Percentiles rank a stretch among this genome's conserved stretches.
These are phyloP conservation scores for Senna siamea DNA, from an alignment of 306 rosid species.

Conservation along the genomic window DNA sequence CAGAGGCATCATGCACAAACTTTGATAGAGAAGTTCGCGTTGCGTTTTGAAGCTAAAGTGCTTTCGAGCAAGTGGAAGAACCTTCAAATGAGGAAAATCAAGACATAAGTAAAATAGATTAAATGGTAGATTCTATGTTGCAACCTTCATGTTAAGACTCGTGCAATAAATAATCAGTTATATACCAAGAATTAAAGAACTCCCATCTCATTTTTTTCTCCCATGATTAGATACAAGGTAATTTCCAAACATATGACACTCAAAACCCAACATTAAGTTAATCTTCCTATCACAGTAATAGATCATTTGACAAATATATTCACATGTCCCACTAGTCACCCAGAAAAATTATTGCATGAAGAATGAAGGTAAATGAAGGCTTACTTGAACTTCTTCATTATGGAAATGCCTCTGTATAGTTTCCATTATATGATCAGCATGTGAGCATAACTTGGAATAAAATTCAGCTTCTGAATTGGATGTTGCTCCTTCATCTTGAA, in stretches of 20 bases:
- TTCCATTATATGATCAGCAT: slow-evolving; percentile 96
- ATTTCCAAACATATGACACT: slow-evolving; percentile 35
- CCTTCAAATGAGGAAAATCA: slow-evolving; percentile 58
- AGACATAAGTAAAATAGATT: slow-evolving; percentile 28
- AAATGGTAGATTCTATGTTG: slow-evolving; percentile 19
- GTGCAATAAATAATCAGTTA: slow-evolving; percentile 23
- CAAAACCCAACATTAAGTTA: slow-evolving; percentile 12
- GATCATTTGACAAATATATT: slow-evolving; percentile 19
- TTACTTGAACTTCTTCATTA: slow-evolving; percentile 96
- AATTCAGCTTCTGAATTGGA: slow-evolving; percentile 83
- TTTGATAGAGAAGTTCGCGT: slow-evolving; percentile 85
- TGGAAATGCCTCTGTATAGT: slow-evolving; percentile 84
- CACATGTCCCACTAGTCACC: slow-evolving; percentile 25
- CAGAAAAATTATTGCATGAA: slow-evolving; percentile 30
- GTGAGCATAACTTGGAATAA: slow-evolving; percentile 83
- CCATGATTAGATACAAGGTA: slow-evolving; percentile 22
- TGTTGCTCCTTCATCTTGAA: slow-evolving; percentile 83
- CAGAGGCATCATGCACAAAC: slow-evolving; percentile 96
- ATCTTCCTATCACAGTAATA: slow-evolving; percentile 30
- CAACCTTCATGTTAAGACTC: slow-evolving; percentile 40
- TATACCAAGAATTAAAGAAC: slow-evolving; percentile 8
- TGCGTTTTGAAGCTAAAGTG: slow-evolving; percentile 88
- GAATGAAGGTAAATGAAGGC: slow-evolving; percentile 29
- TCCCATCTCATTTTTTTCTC: slow-evolving; percentile 30
- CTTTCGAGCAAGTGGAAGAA: slow-evolving; percentile 97